Conservation (phyloP, 345 rosid species). For the Heritiera littoralis region DNA sequence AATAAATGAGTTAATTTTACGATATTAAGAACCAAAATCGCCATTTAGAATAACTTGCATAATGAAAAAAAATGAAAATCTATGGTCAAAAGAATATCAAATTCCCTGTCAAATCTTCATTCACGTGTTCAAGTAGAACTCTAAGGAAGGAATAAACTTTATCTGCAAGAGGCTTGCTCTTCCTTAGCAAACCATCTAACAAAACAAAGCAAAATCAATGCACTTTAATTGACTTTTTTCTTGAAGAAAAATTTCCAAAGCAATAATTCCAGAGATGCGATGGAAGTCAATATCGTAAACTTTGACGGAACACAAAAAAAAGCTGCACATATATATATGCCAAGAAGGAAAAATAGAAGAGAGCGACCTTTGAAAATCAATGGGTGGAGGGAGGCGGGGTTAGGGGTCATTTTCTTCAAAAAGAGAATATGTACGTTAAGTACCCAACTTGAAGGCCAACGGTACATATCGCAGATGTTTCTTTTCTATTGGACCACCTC, state of each 20-base stretch:
- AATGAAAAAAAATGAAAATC: too few relatives aligned
- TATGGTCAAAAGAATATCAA: too few relatives aligned
- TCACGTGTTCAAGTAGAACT: not conserved
- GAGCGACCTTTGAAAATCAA: not conserved
- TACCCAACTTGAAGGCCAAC: not conserved
- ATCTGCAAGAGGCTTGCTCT: not conserved
- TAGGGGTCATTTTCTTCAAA: constrained; percentile 11
- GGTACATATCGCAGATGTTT: not conserved
- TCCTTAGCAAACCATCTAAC: not conserved
- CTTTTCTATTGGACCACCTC: constrained; percentile 17
- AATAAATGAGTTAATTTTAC: too few relatives aligned
- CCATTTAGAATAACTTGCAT: too few relatives aligned
- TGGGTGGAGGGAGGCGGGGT: not conserved
- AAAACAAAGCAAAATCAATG: not conserved
- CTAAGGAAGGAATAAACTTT: not conserved
- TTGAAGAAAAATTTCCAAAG: not conserved
- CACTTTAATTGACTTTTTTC: not conserved
- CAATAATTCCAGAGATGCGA: constrained; percentile 1
- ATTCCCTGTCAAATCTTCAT: not conserved
- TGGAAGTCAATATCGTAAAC: constrained; percentile 25
- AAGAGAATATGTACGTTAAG: constrained; percentile 18
- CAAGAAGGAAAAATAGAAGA: not conserved
- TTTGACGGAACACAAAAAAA: not conserved
- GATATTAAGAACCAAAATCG: too few relatives aligned
- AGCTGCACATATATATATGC: too few relatives aligned